These are phyloP conservation scores for Coprinopsis strossmayeri DNA, from an alignment of 768 basidiomycete genomes.

Conservation along the genomic window DNA sequence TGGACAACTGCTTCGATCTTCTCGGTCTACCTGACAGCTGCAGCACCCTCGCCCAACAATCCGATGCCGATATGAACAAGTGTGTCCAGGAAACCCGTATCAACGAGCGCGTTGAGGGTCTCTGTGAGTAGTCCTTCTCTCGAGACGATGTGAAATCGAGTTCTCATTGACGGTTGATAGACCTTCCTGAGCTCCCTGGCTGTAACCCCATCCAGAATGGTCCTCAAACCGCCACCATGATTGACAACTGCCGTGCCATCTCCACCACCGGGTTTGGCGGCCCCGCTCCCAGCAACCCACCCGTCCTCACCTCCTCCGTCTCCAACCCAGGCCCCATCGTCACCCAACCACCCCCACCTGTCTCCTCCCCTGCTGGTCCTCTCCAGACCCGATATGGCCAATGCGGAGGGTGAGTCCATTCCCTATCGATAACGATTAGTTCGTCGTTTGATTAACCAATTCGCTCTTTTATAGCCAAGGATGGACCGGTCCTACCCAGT, in stretches of 20 bases:
- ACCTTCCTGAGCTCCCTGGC: constrained; percentile 9
- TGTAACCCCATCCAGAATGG: constrained; percentile 12
- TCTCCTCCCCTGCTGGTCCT: constrained; percentile 1
- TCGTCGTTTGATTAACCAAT: neutral
- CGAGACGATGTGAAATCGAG: neutral
- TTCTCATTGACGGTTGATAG: neutral
- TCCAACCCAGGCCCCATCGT: too few species aligned
- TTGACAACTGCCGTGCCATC: neutral
- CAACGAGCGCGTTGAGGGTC: constrained; percentile 10
- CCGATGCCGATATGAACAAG: constrained; percentile 10
- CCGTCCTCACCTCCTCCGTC: neutral
- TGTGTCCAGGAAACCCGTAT: constrained; percentile 1
- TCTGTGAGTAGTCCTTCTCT: neutral
- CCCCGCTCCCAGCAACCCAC: neutral
- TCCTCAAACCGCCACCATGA: constrained; percentile 8
- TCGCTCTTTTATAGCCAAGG: neutral
- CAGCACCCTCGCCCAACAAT: constrained; percentile 1
- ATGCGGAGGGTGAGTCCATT: constrained; percentile 5
- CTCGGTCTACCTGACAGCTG: constrained; percentile 10
- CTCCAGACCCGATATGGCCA: constrained; percentile 6
- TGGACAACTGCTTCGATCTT: constrained; percentile 11
- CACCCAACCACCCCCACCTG: neutral
- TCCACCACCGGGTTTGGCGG: constrained; percentile 3
- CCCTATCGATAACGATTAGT: neutral
- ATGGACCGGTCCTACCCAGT: constrained; percentile 4